phyloP scores from a whole-genome alignment of 192 early-diverging fungal species.

The Coemansia sp. region DNA sequence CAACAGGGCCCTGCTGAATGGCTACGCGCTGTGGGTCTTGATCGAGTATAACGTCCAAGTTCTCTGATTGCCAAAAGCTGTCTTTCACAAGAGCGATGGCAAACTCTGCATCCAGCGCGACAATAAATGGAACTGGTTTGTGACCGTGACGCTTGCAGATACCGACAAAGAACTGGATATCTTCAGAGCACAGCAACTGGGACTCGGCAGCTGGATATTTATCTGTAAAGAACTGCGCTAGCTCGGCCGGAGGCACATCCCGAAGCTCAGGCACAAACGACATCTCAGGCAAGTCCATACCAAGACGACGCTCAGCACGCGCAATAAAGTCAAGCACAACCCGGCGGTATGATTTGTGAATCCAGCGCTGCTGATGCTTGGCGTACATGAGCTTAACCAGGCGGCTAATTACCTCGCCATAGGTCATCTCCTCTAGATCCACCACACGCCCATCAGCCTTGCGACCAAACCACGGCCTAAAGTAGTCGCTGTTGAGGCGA shows the following conservation, averaged over 20 bases:
- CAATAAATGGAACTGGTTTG: constrained; percentile 91
- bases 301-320: constrained; percentile 85
- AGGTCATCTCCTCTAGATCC: constrained; percentile 93
- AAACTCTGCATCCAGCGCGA: constrained; percentile 85
- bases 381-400: constrained; percentile 83
- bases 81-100: constrained; percentile 91
- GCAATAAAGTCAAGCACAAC: constrained; percentile 78
- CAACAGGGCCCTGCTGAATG: constrained; percentile 90
- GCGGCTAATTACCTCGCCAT: constrained; percentile 79
- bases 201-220: constrained; percentile 15
- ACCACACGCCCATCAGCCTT: constrained; percentile 74
- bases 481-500: constrained; percentile 87
- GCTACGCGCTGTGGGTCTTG: constrained; percentile 82
- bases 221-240: constrained; percentile 18
- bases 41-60: constrained; percentile 80
- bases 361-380: constrained; percentile 75
- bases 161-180: constrained; percentile 33
- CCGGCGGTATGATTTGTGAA: constrained; percentile 70
- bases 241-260: not conserved
- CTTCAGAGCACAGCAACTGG: constrained; percentile 25
- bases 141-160: constrained; percentile 65
- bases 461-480: constrained; percentile 92
- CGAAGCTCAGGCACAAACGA: not conserved
- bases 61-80: constrained; percentile 87
- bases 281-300: not conserved